Conservation (phyloP, 768 basidiomycete species). For the Leccinum olivaceopallidum region DNA sequence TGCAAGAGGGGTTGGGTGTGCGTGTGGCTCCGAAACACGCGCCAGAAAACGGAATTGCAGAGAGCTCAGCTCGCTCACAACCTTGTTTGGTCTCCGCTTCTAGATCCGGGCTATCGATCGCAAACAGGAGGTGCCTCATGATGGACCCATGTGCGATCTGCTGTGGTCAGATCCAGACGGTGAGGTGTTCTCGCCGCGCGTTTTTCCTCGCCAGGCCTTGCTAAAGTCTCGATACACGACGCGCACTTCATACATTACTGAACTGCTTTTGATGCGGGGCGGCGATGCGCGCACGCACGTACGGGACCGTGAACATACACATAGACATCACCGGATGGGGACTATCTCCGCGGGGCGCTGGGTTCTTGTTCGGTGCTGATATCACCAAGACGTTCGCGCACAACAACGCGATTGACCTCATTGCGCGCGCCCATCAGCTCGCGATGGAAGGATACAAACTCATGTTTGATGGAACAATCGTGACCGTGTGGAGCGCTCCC, state of each 20-base stretch:
- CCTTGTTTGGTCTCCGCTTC: constrained; percentile 20
- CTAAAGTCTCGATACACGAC: constrained; percentile 10
- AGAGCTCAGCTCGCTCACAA: constrained; percentile 19
- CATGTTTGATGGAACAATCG: constrained; percentile 94
- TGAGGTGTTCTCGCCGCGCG: constrained; percentile 33
- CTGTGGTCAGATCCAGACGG: constrained; percentile 99
- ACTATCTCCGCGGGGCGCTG: constrained; percentile 97
- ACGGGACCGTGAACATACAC: constrained; percentile 1
- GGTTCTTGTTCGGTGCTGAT: constrained; percentile 92
- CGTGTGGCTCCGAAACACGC: constrained; percentile 21
- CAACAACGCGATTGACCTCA: constrained; percentile 89
- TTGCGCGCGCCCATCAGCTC: constrained; percentile 96
- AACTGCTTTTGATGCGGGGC: background rate
- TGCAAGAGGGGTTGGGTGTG: constrained; percentile 1
- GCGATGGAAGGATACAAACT: constrained; percentile 98
- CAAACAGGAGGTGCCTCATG: constrained; percentile 97
- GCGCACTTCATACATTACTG: background rate
- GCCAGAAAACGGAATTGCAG: background rate
- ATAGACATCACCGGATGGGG: constrained; percentile 93
- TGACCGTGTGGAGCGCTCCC: constrained; percentile 98
- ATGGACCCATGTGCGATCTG: constrained; percentile 97
- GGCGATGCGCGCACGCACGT: background rate
- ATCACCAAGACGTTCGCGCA: constrained; percentile 90
- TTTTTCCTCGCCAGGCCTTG: constrained; percentile 8
- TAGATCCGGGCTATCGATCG: constrained; percentile 94